A percentile compares a stretch with the other conserved stretches of the same genome.
Conservation (phyloP, 2,329 filamentous ascomycete species). For the Diaporthe destruens region DNA sequence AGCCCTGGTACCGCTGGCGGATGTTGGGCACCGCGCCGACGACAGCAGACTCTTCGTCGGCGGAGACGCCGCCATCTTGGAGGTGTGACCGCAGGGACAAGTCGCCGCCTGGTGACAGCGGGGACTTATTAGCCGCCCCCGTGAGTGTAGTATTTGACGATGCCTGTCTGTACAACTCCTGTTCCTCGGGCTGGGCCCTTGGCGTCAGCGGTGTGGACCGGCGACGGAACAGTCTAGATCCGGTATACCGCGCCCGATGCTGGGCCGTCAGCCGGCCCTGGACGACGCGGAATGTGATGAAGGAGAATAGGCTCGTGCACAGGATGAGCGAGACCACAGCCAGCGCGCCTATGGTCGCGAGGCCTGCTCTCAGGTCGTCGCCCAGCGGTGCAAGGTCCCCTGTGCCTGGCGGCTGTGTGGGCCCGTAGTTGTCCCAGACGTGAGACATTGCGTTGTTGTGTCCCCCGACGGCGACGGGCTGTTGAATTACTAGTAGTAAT, state of each 20-base stretch:
- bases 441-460: constrained; percentile 1
- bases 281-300: constrained; percentile 34
- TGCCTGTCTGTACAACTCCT: not conserved
- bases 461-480: not conserved
- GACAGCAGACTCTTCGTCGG: not conserved
- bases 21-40: constrained; percentile 22
- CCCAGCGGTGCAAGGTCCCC: constrained; percentile 20
- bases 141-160: constrained; percentile 1
- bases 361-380: constrained; percentile 11
- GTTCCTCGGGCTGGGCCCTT: not conserved
- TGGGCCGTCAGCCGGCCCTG: not conserved
- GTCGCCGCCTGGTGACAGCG: not conserved
- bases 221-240: not conserved
- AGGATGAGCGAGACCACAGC: constrained; percentile 19
- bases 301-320: constrained; percentile 28
- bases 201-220: not conserved
- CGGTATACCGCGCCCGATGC: not conserved
- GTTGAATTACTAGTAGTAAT: too few relatives aligned
- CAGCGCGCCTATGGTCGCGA: constrained; percentile 21
- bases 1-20: constrained; percentile 25
- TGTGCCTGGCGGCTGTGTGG: constrained; percentile 15
- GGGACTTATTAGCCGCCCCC: not conserved
- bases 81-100: not conserved
- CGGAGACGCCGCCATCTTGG: not conserved
- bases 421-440: constrained; percentile 23